phyloP scores from a whole-genome alignment of 2,329 filamentous ascomycete species.

The Bipolaris victoriae region DNA sequence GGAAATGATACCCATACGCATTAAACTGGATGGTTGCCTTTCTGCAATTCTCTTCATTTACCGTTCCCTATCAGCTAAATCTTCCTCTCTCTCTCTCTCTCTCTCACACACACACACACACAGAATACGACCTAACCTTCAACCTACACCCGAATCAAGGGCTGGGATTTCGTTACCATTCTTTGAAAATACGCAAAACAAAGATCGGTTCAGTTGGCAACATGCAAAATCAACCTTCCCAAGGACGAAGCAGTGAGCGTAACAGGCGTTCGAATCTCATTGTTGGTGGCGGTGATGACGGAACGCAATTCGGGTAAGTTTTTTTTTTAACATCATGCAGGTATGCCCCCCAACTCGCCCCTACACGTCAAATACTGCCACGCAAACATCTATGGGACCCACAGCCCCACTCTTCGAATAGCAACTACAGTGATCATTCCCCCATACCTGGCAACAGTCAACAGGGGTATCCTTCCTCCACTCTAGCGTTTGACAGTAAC shows the following conservation, averaged over 20 bases:
- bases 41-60: background rate
- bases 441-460: too few relatives aligned
- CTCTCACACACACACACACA: too few relatives aligned
- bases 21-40: too few relatives aligned
- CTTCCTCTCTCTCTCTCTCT: background rate
- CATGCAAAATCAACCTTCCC: background rate
- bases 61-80: background rate
- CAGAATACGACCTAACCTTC: background rate
- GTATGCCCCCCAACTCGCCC: conserved; percentile 6
- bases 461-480: too few relatives aligned
- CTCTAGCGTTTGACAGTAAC: too few relatives aligned
- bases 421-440: too few relatives aligned
- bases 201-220: background rate
- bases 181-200: background rate
- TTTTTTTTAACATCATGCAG: conserved; percentile 19
- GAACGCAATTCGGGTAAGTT: background rate
- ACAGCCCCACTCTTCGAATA: background rate
- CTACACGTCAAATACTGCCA: too few relatives aligned
- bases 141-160: background rate
- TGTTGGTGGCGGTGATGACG: background rate
- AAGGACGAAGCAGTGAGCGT: background rate
- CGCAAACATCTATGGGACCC: background rate
- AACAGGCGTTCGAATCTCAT: too few relatives aligned
- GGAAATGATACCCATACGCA: background rate
- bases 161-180: background rate